Conservation (phyloP, 371 early-diverging fungal genomes). For the Blakeslea trispora region DNA sequence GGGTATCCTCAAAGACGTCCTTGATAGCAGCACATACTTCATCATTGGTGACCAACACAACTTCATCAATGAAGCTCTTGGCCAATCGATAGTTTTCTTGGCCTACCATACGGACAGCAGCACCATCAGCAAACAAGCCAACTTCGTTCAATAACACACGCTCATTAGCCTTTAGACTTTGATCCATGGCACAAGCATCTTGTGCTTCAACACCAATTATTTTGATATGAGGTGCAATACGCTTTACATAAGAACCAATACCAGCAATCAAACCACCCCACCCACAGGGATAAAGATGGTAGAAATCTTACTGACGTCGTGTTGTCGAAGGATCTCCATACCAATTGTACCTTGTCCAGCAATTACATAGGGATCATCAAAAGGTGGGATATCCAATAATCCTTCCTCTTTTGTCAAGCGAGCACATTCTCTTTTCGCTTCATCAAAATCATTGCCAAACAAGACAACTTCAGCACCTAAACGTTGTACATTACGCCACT, state of each 20-base stretch:
- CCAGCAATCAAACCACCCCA: conserved; percentile 96
- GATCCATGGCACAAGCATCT: conserved; percentile 91
- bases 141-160: conserved; percentile 75
- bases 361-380: conserved; percentile 96
- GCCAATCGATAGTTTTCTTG: conserved; percentile 85
- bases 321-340: conserved; percentile 90
- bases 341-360: conserved; percentile 98
- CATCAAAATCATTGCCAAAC: conserved; percentile 91
- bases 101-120: conserved; percentile 92
- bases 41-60: conserved; percentile 90
- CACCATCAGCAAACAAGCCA: conserved; percentile 96
- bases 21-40: conserved; percentile 98
- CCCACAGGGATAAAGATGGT: conserved; percentile 91
- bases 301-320: conserved; percentile 65
- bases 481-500: conserved; percentile 87
- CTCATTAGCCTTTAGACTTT: conserved; percentile 65
- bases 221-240: conserved; percentile 81
- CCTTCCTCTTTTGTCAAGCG: conserved; percentile 71
- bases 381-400: conserved; percentile 91
- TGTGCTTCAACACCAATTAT: conserved; percentile 90
- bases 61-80: conserved; percentile 70
- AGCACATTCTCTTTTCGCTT: conserved; percentile 84
- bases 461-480: conserved; percentile 92
- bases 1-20: conserved; percentile 96
- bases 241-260: conserved; percentile 88